phyloP scores from a whole-genome alignment of 768 basidiomycete species.

The Postia placenta region DNA sequence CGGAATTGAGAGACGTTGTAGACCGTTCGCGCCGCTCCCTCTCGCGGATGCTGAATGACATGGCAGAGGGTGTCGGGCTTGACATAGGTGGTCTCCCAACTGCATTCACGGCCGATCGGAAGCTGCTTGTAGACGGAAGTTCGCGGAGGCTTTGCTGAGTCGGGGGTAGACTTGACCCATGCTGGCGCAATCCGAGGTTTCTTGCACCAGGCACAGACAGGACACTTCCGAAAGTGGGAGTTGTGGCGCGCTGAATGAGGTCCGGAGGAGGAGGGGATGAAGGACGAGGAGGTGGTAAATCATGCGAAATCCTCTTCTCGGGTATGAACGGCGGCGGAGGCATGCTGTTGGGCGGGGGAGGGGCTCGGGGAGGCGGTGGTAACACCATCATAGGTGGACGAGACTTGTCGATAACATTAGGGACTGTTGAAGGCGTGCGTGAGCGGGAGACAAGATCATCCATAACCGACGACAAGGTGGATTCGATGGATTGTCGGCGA shows the following conservation, averaged over 20 bases:
- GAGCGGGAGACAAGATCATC: slow-evolving; percentile 46
- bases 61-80: slow-evolving; percentile 32
- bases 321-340: slow-evolving; percentile 74
- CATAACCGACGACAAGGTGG: slow-evolving; percentile 46
- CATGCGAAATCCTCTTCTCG: slow-evolving; percentile 52
- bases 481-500: slow-evolving; percentile 68
- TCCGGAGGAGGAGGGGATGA: slow-evolving; percentile 91
- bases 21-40: slow-evolving; percentile 55
- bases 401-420: slow-evolving; percentile 62
- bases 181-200: slow-evolving; percentile 45
- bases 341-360: slow-evolving; percentile 71
- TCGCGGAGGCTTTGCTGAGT: slow-evolving; percentile 60
- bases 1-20: slow-evolving; percentile 64
- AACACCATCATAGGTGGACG: slow-evolving; percentile 82
- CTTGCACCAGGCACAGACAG: slow-evolving; percentile 48
- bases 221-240: slow-evolving; percentile 68
- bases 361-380: slow-evolving; percentile 68
- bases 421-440: slow-evolving; percentile 55
- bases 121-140: slow-evolving; percentile 75
- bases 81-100: slow-evolving; percentile 44
- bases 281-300: slow-evolving; percentile 77
- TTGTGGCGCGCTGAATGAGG: slow-evolving; percentile 87
- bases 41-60: slow-evolving; percentile 49
- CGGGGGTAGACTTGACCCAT: slow-evolving; percentile 75
- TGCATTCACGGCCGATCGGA: slow-evolving; percentile 67